Conservation (phyloP, 768 basidiomycete species). For the Boletus rubropictus region DNA sequence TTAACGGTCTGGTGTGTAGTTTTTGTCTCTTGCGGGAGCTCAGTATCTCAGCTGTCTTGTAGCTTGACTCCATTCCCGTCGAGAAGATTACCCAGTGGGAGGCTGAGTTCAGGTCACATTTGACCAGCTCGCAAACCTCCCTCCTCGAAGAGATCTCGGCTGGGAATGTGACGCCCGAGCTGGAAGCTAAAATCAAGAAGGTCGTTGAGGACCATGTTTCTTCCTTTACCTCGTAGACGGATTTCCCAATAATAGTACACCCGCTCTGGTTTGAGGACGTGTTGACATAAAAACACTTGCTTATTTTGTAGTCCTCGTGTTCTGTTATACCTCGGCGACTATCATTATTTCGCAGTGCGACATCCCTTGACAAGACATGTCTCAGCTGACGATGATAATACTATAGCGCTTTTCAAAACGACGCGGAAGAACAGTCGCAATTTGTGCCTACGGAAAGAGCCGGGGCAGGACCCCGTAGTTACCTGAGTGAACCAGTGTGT, state of each 20-base stretch:
- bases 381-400: no score
- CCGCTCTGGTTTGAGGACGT: slow-evolving; percentile 12
- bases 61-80: slow-evolving; percentile 94
- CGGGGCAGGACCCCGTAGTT: no score
- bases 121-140: slow-evolving; percentile 62
- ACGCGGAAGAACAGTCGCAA: no score
- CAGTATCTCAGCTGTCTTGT: background rate
- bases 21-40: background rate
- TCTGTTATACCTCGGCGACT: slow-evolving; percentile 23
- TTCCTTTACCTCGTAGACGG: slow-evolving; percentile 59
- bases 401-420: no score
- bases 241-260: slow-evolving; percentile 12
- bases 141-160: slow-evolving; percentile 82
- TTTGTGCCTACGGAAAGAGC: no score
- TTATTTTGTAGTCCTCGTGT: slow-evolving; percentile 17
- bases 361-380: no score
- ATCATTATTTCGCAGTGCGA: slow-evolving; percentile 26
- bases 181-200: slow-evolving; percentile 94
- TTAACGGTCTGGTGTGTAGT: slow-evolving; percentile 86
- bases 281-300: slow-evolving; percentile 18
- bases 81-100: slow-evolving; percentile 94
- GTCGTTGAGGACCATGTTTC: slow-evolving; percentile 85
- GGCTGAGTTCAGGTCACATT: slow-evolving; percentile 84
- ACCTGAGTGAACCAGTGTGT: no score
- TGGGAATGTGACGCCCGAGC: slow-evolving; percentile 81